These are phyloP conservation scores for Barnettozyma sp. DNA, from an alignment of 805 yeast genomes.

Conservation along the genomic window DNA sequence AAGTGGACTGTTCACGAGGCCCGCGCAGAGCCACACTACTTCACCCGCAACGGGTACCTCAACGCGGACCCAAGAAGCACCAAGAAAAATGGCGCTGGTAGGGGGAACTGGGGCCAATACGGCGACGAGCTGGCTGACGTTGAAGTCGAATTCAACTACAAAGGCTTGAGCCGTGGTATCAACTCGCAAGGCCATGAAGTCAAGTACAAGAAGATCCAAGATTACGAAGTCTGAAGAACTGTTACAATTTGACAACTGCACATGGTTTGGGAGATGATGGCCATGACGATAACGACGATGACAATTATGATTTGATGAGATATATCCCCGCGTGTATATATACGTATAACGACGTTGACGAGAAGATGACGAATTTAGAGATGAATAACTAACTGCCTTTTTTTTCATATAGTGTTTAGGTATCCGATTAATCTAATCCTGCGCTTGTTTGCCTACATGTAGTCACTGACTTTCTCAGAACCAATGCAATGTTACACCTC, in stretches of 20 bases:
- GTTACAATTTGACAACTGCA: neutral
- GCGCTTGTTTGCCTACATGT: too few species aligned
- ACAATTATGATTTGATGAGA: slow-evolving; percentile 4
- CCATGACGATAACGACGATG: slow-evolving; percentile 5
- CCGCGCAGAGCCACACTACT: slow-evolving; percentile 58
- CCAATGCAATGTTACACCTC: too few species aligned
- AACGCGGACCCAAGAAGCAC: slow-evolving; percentile 68
- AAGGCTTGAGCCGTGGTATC: slow-evolving; percentile 43
- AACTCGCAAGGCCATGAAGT: slow-evolving; percentile 39
- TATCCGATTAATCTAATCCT: too few species aligned
- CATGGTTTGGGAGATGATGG: slow-evolving; percentile 1
- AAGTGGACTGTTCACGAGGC: slow-evolving; percentile 66
- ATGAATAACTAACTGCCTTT: too few species aligned
- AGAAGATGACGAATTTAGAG: too few species aligned
- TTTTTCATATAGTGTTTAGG: too few species aligned
- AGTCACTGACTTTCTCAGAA: too few species aligned
- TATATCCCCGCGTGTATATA: too few species aligned
- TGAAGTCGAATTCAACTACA: slow-evolving; percentile 44
- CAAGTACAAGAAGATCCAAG: slow-evolving; percentile 24
- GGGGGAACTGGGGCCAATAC: slow-evolving; percentile 79
- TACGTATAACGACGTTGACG: too few species aligned
- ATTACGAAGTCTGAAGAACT: slow-evolving; percentile 3
- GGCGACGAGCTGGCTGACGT: slow-evolving; percentile 72
- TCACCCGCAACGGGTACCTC: slow-evolving; percentile 66
- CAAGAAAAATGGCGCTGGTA: slow-evolving; percentile 82